A percentile compares a stretch with the other conserved stretches of the same genome.
Conservation (phyloP, 805 yeast species). For the Hanseniaspora meyeri region DNA sequence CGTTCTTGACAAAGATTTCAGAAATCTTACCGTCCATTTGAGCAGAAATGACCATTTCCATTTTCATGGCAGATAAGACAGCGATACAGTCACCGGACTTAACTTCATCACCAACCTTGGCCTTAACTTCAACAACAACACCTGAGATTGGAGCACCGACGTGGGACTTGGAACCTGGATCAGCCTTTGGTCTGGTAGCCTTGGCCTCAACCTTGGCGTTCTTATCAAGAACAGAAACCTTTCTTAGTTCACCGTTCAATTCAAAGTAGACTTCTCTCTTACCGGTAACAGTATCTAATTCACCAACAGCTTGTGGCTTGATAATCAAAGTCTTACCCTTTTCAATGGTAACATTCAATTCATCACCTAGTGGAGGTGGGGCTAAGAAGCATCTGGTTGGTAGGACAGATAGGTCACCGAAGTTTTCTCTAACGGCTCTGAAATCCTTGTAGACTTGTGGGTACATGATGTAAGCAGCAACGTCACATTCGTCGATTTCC, state of each 20-base stretch:
- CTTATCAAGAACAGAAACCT: slow-evolving; percentile 82
- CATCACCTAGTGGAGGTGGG: slow-evolving; percentile 79
- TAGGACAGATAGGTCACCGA: slow-evolving; percentile 84
- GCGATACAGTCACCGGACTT: slow-evolving; percentile 95
- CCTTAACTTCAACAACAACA: slow-evolving; percentile 88
- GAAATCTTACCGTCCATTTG: slow-evolving; percentile 77
- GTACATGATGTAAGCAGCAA: slow-evolving; percentile 94
- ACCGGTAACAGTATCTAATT: slow-evolving; percentile 72
- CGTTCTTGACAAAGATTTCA: slow-evolving; percentile 67
- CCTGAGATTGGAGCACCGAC: slow-evolving; percentile 99
- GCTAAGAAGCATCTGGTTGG: slow-evolving; percentile 87
- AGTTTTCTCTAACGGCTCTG: slow-evolving; percentile 59
- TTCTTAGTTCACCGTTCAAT: slow-evolving; percentile 96
- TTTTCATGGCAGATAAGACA: slow-evolving; percentile 94
- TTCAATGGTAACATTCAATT: slow-evolving; percentile 78
- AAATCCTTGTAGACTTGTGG: slow-evolving; percentile 92
- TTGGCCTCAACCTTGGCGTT: slow-evolving; percentile 73
- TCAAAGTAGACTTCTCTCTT: slow-evolving; percentile 93
- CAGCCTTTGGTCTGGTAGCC: slow-evolving; percentile 75
- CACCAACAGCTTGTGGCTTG: slow-evolving; percentile 87
- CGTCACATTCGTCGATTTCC: slow-evolving; percentile 68
- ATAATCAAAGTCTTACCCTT: slow-evolving; percentile 88
- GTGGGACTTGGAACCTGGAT: slow-evolving; percentile 72
- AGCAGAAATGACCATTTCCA: slow-evolving; percentile 97
- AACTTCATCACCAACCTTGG: slow-evolving; percentile 74